Evolutionary conservation across 2,329 filamentous ascomycete species (phyloP).

Genomic region (Aspergillus transmontanensis): DNA sequence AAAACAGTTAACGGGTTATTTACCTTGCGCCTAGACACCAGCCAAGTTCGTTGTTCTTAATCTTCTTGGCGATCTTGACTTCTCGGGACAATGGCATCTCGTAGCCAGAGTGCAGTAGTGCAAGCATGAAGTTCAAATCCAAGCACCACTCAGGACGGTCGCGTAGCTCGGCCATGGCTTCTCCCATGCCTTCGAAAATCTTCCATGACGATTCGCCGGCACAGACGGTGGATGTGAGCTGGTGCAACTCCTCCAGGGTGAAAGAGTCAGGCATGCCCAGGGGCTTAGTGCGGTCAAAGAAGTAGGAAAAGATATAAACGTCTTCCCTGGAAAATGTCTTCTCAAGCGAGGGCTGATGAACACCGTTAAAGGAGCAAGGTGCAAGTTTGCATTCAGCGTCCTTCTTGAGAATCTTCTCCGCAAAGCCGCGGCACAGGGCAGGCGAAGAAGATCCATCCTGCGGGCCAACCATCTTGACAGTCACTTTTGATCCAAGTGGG

Average conservation of each 20-base stretch:
- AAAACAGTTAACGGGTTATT: slow-evolving; percentile 36
- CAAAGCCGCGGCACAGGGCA: slow-evolving; percentile 84
- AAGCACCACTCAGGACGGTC: slow-evolving; percentile 89
- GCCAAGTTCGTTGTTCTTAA: slow-evolving; percentile 92
- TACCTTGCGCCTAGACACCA: slow-evolving; percentile 98
- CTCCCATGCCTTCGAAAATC: slow-evolving; percentile 73
- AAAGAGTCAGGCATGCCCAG: slow-evolving; percentile 99
- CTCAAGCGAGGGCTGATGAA: slow-evolving; percentile 87
- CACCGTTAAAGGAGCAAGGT: slow-evolving; percentile 97
- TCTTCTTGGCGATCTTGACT: slow-evolving; percentile 98
- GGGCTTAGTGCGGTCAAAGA: slow-evolving; percentile 90
- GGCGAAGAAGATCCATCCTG: slow-evolving; percentile 63
- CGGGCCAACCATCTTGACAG: slow-evolving; percentile 87
- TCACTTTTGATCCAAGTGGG: slow-evolving; percentile 64
- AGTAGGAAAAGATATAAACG: slow-evolving; percentile 96
- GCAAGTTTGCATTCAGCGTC: slow-evolving; percentile 77
- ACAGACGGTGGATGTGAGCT: slow-evolving; percentile 83
- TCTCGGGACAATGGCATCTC: slow-evolving; percentile 97
- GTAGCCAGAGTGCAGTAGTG: slow-evolving; percentile 89
- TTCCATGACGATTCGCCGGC: slow-evolving; percentile 76
- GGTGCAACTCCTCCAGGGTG: slow-evolving; percentile 84
- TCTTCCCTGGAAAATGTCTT: slow-evolving; percentile 93
- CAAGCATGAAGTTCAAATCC: slow-evolving; percentile 95
- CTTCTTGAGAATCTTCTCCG: slow-evolving; percentile 90
- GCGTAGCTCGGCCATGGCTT: slow-evolving; percentile 76